Evolutionary conservation across 192 early-diverging fungal genomes (phyloP), one percentile per base, ranked within the genome.

Genomic region (Rhizophagus clarus): DNA sequence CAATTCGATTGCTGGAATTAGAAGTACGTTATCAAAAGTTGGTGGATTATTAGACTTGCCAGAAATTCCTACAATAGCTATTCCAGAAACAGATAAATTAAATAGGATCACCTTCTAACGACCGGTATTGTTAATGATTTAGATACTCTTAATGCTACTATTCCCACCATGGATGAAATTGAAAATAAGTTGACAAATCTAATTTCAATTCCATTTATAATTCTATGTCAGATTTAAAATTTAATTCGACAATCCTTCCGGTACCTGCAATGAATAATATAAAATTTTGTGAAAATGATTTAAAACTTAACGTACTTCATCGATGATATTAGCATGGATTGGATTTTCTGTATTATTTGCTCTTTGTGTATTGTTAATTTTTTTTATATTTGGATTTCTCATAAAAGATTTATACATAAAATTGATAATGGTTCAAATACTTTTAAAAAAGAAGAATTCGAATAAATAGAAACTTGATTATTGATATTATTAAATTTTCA

Each of bases 291-390:
- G 63, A 28, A 24, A 28, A 66, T 26, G 68, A 32, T 67, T 67
- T 77, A 22, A 26, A 77, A 28, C 45, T 77, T 20, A 31, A 2
- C 5, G 28, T 77, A 22, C 32, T 77, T 49, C n/a, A n/a, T n/a
- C n/a, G 76, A 77, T 77, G 6, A 77, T 26, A 40, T 77, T 32
- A 11, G 76, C 76, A 17, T 45, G 32, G 22, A 77, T 77, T 68
- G 76, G 76, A 45, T 14, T 77, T 26, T 11, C 37, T 24, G 51
- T 77, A 31, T 62, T 77, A 20, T 12, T 77, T 14, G 28, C 40
- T 28, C 20, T 77, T 64, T 62, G 37, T 20, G 4, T 67, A 4
- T 20, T 77, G 14, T 28, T 77, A 14, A 77, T 77, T 47, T 12
- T 49, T 24, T 45, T 67, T 42, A 24, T 42, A 77, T 49, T 67